A percentile compares a stretch with the other conserved stretches of the same genome.
These are phyloP conservation scores for Podaxis carcinomalis DNA, from an alignment of 768 basidiomycete genomes.

Conservation along the genomic window DNA sequence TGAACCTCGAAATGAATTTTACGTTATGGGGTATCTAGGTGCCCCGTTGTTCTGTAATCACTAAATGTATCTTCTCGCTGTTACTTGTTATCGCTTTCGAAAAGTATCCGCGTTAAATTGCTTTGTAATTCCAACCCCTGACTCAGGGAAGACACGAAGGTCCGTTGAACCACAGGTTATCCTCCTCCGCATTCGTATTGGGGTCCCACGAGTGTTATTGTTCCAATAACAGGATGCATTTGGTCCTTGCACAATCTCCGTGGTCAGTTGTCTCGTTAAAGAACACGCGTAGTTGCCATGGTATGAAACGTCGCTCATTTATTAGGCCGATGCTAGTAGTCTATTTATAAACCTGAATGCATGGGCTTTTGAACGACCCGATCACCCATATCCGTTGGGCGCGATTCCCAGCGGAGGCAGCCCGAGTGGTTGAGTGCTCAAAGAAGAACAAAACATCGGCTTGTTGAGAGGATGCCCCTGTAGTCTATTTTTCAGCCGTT, in stretches of 20 bases:
- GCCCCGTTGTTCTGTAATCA: not conserved
- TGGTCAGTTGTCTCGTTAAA: not conserved
- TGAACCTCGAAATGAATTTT: not conserved
- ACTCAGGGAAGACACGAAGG: not conserved
- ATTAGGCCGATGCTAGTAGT: not conserved
- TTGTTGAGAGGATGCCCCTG: not conserved
- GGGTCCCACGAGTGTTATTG: too few relatives aligned
- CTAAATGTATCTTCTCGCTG: not conserved
- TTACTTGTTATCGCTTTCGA: too few relatives aligned
- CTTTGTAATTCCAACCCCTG: not conserved
- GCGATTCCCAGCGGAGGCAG: not conserved
- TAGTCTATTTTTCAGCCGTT: not conserved
- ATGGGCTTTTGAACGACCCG: not conserved
- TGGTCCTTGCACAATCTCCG: not conserved
- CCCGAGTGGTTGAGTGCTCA: not conserved
- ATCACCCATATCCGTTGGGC: not conserved
- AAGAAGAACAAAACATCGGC: not conserved
- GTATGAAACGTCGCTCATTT: slow-evolving; percentile 3
- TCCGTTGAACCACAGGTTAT: not conserved
- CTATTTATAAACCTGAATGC: slow-evolving; percentile 1
- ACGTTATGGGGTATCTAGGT: not conserved
- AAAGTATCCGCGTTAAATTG: too few relatives aligned
- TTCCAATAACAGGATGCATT: not conserved
- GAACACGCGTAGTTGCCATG: not conserved
- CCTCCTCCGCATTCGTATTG: too few relatives aligned